Evolutionary conservation across 2,329 filamentous ascomycete species (phyloP).

Genomic region (Alternaria arborescens): DNA sequence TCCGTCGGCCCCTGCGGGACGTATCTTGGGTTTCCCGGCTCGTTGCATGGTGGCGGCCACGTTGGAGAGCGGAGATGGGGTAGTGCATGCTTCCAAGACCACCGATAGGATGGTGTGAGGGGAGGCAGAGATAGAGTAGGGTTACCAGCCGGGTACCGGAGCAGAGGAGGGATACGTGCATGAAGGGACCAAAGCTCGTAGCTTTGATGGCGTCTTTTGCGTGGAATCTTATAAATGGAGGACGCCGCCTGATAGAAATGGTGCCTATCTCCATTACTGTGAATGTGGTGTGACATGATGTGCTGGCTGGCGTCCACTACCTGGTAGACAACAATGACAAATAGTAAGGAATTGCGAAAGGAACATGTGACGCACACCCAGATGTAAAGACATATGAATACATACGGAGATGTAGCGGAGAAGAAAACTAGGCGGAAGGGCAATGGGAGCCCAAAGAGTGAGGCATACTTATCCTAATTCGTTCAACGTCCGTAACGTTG

Average conservation of each 20-base stretch:
- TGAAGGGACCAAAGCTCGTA: background rate
- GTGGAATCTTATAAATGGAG: background rate
- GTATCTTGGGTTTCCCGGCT: background rate
- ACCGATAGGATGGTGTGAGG: background rate
- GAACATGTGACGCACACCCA: background rate
- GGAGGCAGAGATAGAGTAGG: background rate
- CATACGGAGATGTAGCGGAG: background rate
- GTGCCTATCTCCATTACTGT: background rate
- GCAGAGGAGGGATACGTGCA: background rate
- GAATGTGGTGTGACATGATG: slow-evolving; percentile 1
- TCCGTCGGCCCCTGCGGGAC: background rate
- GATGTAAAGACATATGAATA: background rate
- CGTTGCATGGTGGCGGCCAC: slow-evolving; percentile 6
- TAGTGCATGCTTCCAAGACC: background rate
- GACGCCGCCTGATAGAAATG: background rate
- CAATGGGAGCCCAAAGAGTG: background rate
- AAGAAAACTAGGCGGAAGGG: background rate
- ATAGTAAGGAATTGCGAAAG: background rate
- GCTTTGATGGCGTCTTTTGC: background rate
- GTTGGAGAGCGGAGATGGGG: slow-evolving; percentile 3
- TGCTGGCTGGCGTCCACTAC: slow-evolving; percentile 1
- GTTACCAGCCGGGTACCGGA: background rate
- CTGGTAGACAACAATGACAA: background rate
- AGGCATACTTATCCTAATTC: background rate
- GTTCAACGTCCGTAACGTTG: background rate